These are phyloP conservation scores for Fusarium begoniae DNA, from an alignment of 2,329 filamentous ascomycete species.

Conservation along the genomic window DNA sequence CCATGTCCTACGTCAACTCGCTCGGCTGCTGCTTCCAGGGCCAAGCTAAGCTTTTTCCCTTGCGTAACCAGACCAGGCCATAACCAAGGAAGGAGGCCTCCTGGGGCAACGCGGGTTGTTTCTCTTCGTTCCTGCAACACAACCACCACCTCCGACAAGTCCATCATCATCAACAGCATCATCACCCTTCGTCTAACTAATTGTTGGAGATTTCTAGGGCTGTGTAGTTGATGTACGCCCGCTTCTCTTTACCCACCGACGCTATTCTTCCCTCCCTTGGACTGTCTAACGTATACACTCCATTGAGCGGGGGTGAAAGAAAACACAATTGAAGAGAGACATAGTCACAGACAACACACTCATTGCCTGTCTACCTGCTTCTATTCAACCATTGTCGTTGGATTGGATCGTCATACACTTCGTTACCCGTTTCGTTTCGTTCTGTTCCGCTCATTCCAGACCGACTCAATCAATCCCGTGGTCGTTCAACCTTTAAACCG, in stretches of 20 bases:
- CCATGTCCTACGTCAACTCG: slow-evolving; percentile 36
- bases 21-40: not conserved
- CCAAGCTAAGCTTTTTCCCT: slow-evolving; percentile 11
- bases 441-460: slow-evolving; percentile 1
- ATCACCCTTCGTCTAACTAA: not conserved
- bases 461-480: not conserved
- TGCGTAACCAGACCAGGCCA: not conserved
- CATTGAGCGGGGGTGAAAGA: slow-evolving; percentile 11
- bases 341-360: not conserved
- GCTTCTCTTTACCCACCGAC: not conserved
- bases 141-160: slow-evolving; percentile 11
- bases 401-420: slow-evolving; percentile 20
- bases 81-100: slow-evolving; percentile 29
- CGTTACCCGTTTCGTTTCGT: not conserved
- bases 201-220: not conserved
- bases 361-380: not conserved
- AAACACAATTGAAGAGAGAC: not conserved
- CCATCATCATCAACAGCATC: slow-evolving; percentile 8
- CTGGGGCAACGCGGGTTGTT: slow-evolving; percentile 16
- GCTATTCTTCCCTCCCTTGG: not conserved
- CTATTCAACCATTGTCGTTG: not conserved
- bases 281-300: not conserved
- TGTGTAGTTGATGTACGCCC: slow-evolving; percentile 5
- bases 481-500: not conserved
- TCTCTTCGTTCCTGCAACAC: slow-evolving; percentile 19